Percentiles rank a stretch among this genome's conserved stretches.
Evolutionary conservation across 345 rosid species (phyloP).

Genomic region (Camelina sativa): DNA sequence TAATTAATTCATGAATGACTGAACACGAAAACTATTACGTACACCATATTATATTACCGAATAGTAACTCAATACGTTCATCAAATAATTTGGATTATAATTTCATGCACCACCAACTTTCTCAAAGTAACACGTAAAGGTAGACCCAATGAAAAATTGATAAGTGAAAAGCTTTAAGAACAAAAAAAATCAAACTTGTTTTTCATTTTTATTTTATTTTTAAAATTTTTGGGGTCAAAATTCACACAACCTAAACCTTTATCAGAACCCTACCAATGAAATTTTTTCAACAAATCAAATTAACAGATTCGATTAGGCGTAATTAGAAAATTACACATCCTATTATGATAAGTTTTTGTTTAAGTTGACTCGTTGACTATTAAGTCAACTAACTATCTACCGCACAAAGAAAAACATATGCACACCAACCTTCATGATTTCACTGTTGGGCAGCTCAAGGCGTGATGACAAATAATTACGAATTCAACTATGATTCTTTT

Average conservation of each 20-base stretch:
- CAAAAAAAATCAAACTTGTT: no score
- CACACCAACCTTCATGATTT: conserved; percentile 53
- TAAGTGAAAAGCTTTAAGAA: not conserved
- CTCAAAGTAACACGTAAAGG: not conserved
- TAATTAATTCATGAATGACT: conserved; percentile 23
- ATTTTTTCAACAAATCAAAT: not conserved
- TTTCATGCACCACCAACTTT: conserved; percentile 16
- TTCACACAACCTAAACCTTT: not conserved
- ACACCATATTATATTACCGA: no score
- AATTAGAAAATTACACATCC: no score
- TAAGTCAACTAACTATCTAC: conserved; percentile 46
- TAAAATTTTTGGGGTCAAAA: no score
- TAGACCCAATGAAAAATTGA: not conserved
- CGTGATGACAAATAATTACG: conserved; percentile 58
- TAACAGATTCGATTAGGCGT: no score
- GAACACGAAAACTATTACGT: no score
- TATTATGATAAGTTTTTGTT: not conserved
- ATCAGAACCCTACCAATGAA: no score
- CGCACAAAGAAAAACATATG: conserved; percentile 52
- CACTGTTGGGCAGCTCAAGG: conserved; percentile 51
- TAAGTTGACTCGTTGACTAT: conserved; percentile 49
- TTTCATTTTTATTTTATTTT: no score
- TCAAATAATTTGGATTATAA: conserved; percentile 23
- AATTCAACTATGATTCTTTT: no score
- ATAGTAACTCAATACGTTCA: conserved; percentile 35